These are phyloP conservation scores for Claviceps monticola DNA, from an alignment of 2,329 filamentous ascomycete species.

Conservation along the genomic window DNA sequence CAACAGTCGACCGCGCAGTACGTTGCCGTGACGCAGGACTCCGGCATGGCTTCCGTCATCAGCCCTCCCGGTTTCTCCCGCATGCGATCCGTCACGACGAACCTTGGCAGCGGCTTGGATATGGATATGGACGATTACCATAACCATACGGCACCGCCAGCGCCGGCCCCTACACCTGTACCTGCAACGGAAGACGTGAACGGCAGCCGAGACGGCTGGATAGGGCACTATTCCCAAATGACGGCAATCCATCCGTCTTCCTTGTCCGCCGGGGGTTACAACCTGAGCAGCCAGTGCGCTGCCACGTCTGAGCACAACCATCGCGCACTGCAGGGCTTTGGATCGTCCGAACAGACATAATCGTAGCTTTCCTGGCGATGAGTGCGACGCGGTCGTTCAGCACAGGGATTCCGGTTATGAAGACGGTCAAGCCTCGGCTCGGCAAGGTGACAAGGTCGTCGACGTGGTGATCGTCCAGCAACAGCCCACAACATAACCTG, in stretches of 20 bases:
- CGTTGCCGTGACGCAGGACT: neutral
- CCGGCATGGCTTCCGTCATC: neutral
- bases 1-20: neutral
- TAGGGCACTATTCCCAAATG: conserved; percentile 3
- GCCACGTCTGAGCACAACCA: conserved; percentile 1
- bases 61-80: conserved; percentile 1
- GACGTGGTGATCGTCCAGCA: no score
- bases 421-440: no score
- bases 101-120: conserved; percentile 1
- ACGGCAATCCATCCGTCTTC: conserved; percentile 1
- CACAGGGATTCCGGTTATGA: no score
- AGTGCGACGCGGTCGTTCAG: no score
- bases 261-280: neutral
- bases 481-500: no score
- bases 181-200: neutral
- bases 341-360: neutral
- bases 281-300: neutral
- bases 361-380: no score
- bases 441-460: no score
- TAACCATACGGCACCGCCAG: neutral
- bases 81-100: neutral
- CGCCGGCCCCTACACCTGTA: neutral
- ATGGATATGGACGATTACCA: neutral
- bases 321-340: neutral
- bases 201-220: conserved; percentile 1